Base-by-base conservation (phyloP, 2,329 filamentous ascomycete species). In the Capronia americana region DNA sequence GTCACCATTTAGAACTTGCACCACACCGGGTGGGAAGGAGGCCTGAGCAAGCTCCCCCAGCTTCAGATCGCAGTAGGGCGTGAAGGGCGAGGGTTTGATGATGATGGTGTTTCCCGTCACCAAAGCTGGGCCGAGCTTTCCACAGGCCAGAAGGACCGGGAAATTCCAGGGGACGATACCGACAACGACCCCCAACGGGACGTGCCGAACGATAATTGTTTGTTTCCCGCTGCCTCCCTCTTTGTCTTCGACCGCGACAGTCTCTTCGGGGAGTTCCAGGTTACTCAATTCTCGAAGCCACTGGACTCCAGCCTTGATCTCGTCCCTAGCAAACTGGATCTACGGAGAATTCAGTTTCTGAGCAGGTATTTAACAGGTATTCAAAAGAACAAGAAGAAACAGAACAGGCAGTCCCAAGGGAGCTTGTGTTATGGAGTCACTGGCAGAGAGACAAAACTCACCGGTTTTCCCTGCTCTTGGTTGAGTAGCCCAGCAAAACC, bases 101-200 rank as follows among this genome's bases (percentile, higher is more conserved):
- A 87, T 86, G 20, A 87, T 76, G n/a, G 79, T 76, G 72, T 86
- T 85, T 30, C 83, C 84, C 0, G 84, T 84, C 30, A 85, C 74
- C 2, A 86, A 74, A 0, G 83, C 79, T 0, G 81, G 78, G 4
- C 76, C 78, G 38, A 85, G 79, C 74, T 88, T 88, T 51, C 84
- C 77, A 58, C 81, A 79, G 12, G 80, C 79, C 32, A 80, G 64
- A n/a, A 76, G 57, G 10, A 79, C 66, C 2, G 80, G 78, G 69
- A 75, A 88, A 74, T 88, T 88, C 86, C 86, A 88, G 1, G 86
- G 86, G 28, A 84, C 83, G 70, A 88, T 88, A 64, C 82, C 86
- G 12, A 79, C 84, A 1, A 81, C 70, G 12, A 81, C 77, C 2
- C 79, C 79, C 2, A 81, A 64, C 0, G 80, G 79, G 0, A 72